phyloP scores from a whole-genome alignment of 1,139 yeast genomes.

The Spencermartinsiella ligniputridi region DNA sequence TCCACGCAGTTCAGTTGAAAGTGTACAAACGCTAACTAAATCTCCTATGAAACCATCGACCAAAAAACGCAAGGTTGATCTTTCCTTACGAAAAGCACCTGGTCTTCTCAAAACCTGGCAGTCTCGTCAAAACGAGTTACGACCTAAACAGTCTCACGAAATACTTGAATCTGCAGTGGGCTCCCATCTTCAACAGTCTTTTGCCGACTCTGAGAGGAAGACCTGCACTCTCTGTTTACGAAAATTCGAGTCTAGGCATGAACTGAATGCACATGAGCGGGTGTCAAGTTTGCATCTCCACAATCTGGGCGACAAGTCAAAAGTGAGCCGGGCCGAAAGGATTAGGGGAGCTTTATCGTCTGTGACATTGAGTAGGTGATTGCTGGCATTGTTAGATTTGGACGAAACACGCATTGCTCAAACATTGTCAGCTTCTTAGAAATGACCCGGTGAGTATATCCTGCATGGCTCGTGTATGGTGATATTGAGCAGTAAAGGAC shows the following conservation, averaged over 20 bases:
- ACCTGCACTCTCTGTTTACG: constrained; percentile 3
- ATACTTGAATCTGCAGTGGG: not conserved
- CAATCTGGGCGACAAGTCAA: not conserved
- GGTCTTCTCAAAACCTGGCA: not conserved
- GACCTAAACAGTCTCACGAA: not conserved
- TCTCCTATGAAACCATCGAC: too few relatives aligned
- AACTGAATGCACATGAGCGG: not conserved
- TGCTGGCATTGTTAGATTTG: too few relatives aligned
- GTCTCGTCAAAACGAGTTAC: not conserved
- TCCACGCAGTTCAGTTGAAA: not conserved
- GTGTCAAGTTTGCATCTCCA: not conserved
- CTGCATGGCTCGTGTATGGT: too few relatives aligned
- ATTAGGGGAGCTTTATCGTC: not conserved
- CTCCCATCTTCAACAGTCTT: not conserved
- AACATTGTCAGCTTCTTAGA: too few relatives aligned
- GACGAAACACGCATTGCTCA: too few relatives aligned
- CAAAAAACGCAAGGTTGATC: not conserved
- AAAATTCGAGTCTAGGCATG: not conserved
- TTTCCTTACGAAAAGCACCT: not conserved
- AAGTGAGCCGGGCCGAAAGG: not conserved
- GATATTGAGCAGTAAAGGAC: not conserved
- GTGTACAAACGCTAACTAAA: not conserved
- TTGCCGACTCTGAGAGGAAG: constrained; percentile 1
- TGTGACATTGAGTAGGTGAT: too few relatives aligned
- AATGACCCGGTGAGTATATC: too few relatives aligned